Evolutionary conservation across 1,139 yeast genomes (phyloP), one percentile per base, ranked within the genome.

Genomic region (Lodderomyces beijingensis): DNA sequence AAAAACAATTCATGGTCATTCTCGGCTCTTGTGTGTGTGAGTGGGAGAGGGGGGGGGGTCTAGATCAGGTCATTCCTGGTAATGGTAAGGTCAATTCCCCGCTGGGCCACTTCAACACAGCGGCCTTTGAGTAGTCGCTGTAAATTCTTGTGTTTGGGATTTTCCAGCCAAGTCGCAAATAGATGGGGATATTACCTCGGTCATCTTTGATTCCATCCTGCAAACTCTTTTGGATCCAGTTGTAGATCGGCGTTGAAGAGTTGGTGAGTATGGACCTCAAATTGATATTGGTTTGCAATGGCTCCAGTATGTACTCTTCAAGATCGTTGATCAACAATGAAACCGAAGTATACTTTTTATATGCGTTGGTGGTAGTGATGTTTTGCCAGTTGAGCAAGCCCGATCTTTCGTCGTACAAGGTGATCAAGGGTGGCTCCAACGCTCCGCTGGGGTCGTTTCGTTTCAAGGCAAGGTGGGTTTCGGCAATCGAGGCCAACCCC

Each of bases 401-500:
- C 3, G 65, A 45, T 0, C 48, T 37, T 2, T 54, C 47, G 28
- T 63, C 57, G 37, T 54, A 69, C 2, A 57, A 63, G 4, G 36
- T 23, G 0, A 51, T 23, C 34, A 81, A 65, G 1, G 45, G 45
- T 1, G 87, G 84, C n/a, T 57, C 44, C 6, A 76, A 51, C 9
- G 58, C 66, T 0, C 83, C 84, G 27, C 74, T 65, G 0, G 95
- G 95, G 44, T 86, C 96, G 17, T 83, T 83, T 44, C 96, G 62
- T 39, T 77, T 58, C 31, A 88, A 57, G 10, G 87, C 73, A 9
- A 69, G 61, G 29, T 73, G 73, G 0, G 96, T 87, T 50, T 89
- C 96, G 2, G 84, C 77, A 38, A 89, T 79, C 15, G 95, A 79
- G 3, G 94, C 97, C 49, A 83, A 79, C 34, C 93, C 96, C 98